Conservation (phyloP, 805 yeast species). For the Lipomyces starkeyi region DNA sequence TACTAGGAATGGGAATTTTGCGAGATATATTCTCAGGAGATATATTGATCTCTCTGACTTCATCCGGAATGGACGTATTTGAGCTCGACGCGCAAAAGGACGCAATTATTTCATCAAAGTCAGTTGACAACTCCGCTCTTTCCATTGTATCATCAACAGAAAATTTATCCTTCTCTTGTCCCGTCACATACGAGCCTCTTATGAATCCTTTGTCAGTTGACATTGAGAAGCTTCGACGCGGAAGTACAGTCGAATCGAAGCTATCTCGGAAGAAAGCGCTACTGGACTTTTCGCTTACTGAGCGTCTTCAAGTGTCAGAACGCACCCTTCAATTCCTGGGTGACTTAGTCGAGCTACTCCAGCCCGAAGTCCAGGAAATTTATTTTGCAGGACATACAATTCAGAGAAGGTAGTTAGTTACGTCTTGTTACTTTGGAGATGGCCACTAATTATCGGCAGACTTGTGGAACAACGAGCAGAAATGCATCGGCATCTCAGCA, state of each 20-base stretch:
- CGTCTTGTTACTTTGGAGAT: neutral
- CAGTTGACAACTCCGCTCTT: neutral
- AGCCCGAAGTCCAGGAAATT: slow-evolving; percentile 41
- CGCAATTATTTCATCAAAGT: neutral
- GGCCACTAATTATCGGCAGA: slow-evolving; percentile 34
- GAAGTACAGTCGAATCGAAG: slow-evolving; percentile 11
- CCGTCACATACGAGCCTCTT: slow-evolving; percentile 14
- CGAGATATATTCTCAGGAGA: slow-evolving; percentile 23
- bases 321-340: slow-evolving; percentile 40
- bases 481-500: slow-evolving; percentile 50
- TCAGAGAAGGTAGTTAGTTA: slow-evolving; percentile 41
- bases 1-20: slow-evolving; percentile 20
- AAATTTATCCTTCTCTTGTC: neutral
- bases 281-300: slow-evolving; percentile 33
- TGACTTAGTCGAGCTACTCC: slow-evolving; percentile 36
- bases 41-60: slow-evolving; percentile 8
- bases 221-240: slow-evolving; percentile 1
- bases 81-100: slow-evolving; percentile 2
- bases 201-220: slow-evolving; percentile 30
- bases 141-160: neutral
- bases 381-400: slow-evolving; percentile 49
- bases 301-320: slow-evolving; percentile 39
- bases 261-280: slow-evolving; percentile 13
- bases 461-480: slow-evolving; percentile 52
- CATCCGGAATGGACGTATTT: slow-evolving; percentile 16